Base-by-base conservation (phyloP, 805 yeast genomes). In the Saturnispora serradocipensis region DNA sequence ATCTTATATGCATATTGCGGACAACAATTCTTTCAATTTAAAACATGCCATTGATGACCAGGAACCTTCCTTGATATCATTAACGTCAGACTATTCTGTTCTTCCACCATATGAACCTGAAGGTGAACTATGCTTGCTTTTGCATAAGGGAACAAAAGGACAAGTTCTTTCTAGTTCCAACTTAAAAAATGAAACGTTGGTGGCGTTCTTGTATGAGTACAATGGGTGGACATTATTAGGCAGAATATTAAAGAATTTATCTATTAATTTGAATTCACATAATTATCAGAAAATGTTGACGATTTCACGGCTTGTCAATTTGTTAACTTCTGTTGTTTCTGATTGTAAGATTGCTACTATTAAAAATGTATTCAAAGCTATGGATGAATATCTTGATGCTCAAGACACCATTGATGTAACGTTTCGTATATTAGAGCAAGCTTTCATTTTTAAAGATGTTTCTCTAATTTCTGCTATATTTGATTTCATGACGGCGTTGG, bases 211-310 rank as follows among this genome's bases (percentile, higher is more conserved):
- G 27, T 79, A 84, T 62, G 74, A 75, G 3, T 88, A 82, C 63
- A 86, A 82, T 61, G 97, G 97, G 1, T 89, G 97, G 96, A 77
- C 95, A 0, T 67, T 86, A 27, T 59, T 91, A 16, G 97, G 97
- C 1, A 75, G 95, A 59, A 69, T 86, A 0, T 65, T 90, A 32
- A 89, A 86, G 57, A 84, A 84, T 56, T 66, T 84, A 9, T 71
- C 78, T 0, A 70, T 68, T 50, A 59, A 60, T 24, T 60, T 70
- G 52, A 47, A 46, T 9, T 74, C 71, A 48, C 68, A 71, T 51
- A 58, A 72, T 5, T 56, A 59, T 2, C 76, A 73, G 8, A 72
- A 71, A 48, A 56, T 64, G 9, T 72, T 68, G 2, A 58, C 76
- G 3, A 66, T 79, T 9, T 59, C 73, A 5, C 76, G 79, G 20